A percentile compares a stretch with the other conserved stretches of the same genome.
Evolutionary conservation across 768 basidiomycete genomes (phyloP).

Genomic region (Panus rudis): DNA sequence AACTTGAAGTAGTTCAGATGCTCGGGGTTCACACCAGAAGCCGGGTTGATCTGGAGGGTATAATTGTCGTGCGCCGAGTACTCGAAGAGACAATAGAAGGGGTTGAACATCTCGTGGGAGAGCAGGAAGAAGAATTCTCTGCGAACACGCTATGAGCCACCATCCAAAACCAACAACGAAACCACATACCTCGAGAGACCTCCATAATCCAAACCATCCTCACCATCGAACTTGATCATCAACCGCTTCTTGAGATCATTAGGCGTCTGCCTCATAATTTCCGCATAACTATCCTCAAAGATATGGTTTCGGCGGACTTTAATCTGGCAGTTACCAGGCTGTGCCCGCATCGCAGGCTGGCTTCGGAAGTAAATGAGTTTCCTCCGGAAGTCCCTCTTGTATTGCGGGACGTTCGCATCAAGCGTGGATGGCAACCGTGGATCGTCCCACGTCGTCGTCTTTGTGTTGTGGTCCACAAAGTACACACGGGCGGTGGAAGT

Average conservation of each 20-base stretch:
- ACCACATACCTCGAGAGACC: slow-evolving; percentile 80
- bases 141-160: slow-evolving; percentile 14
- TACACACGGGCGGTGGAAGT: slow-evolving; percentile 97
- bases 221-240: slow-evolving; percentile 99
- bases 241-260: slow-evolving; percentile 97
- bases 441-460: slow-evolving; percentile 99
- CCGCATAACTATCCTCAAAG: slow-evolving; percentile 98
- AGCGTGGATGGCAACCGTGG: slow-evolving; percentile 92
- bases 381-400: slow-evolving; percentile 98
- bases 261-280: slow-evolving; percentile 99
- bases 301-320: slow-evolving; percentile 98
- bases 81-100: slow-evolving; percentile 99
- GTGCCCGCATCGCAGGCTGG: slow-evolving; percentile 95
- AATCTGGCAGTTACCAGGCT: slow-evolving; percentile 98
- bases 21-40: slow-evolving; percentile 96
- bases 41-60: slow-evolving; percentile 98
- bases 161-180: not conserved
- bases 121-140: slow-evolving; percentile 99
- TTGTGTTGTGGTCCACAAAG: slow-evolving; percentile 99
- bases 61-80: slow-evolving; percentile 99
- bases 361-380: slow-evolving; percentile 99
- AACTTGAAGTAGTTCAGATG: slow-evolving; percentile 99
- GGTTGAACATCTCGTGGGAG: slow-evolving; percentile 99
- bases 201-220: slow-evolving; percentile 98
- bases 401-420: slow-evolving; percentile 96